Conservation (phyloP, 768 basidiomycete species). For the Rhodotorula paludigena region DNA sequence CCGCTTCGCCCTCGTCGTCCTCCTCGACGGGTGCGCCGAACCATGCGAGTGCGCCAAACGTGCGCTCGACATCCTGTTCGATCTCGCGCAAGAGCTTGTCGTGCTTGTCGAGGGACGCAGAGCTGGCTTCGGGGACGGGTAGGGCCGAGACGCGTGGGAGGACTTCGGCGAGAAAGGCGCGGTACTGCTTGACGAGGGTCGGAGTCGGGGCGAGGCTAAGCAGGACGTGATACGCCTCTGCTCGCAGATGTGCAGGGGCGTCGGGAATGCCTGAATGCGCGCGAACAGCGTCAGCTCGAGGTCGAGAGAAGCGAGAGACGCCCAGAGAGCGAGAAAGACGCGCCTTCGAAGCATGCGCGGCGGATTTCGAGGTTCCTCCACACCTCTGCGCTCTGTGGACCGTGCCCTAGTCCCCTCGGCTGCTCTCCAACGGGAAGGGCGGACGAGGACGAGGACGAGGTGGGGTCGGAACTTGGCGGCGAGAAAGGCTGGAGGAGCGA, state of each 20-base stretch:
- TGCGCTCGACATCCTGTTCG: conserved; percentile 34
- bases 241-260: conserved; percentile 13
- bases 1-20: not conserved
- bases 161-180: conserved; percentile 24
- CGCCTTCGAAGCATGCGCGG: not conserved
- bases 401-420: too few species aligned
- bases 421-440: not conserved
- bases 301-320: not conserved
- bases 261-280: conserved; percentile 28
- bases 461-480: not conserved
- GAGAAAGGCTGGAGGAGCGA: not conserved
- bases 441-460: not conserved
- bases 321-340: not conserved
- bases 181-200: conserved; percentile 13
- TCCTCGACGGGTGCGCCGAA: not conserved
- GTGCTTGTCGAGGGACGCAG: not conserved
- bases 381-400: not conserved
- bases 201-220: conserved; percentile 14
- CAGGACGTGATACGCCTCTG: conserved; percentile 17
- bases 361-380: not conserved
- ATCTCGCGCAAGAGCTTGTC: conserved; percentile 32
- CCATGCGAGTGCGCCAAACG: conserved; percentile 27
- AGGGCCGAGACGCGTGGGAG: not conserved
- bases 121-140: not conserved
- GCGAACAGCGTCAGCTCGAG: not conserved